Percentiles rank a stretch among this genome's conserved stretches.
Conservation (phyloP, 2,329 filamentous ascomycete genomes). For the Trichoderma cornu-damae region DNA sequence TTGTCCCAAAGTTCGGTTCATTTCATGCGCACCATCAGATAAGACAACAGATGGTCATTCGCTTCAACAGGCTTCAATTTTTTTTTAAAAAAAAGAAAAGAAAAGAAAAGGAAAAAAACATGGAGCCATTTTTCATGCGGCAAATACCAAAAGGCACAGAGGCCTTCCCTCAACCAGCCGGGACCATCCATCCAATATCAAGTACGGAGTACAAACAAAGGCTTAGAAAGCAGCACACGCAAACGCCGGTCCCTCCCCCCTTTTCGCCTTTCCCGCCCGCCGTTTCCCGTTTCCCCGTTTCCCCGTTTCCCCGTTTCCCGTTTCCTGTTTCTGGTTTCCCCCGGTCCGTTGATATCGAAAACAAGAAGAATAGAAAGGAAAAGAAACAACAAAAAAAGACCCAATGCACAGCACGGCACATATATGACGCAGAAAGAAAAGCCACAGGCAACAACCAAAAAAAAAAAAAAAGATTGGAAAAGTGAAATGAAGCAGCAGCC, state of each 20-base stretch:
- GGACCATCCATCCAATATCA: neutral
- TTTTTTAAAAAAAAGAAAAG: no score
- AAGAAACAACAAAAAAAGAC: neutral
- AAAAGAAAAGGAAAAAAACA: no score
- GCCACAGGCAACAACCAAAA: neutral
- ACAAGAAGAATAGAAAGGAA: neutral
- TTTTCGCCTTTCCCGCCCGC: constrained; percentile 1
- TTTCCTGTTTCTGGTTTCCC: neutral
- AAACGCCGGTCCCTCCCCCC: constrained; percentile 5
- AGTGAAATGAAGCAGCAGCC: neutral
- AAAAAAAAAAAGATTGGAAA: neutral
- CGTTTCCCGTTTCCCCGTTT: neutral
- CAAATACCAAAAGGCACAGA: neutral
- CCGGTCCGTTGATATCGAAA: constrained; percentile 1
- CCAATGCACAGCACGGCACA: constrained; percentile 2
- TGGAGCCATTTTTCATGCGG: neutral
- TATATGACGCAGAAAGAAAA: constrained; percentile 12
- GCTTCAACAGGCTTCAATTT: no score
- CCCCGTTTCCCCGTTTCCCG: neutral
- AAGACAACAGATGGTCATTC: no score
- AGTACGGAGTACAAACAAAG: neutral
- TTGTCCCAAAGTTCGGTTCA: no score
- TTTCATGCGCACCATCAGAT: no score
- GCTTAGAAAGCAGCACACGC: neutral
- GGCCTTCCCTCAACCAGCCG: neutral